These are phyloP conservation scores for Fonsecaea pedrosoi DNA, from an alignment of 2,329 filamentous ascomycete genomes.

Conservation along the genomic window DNA sequence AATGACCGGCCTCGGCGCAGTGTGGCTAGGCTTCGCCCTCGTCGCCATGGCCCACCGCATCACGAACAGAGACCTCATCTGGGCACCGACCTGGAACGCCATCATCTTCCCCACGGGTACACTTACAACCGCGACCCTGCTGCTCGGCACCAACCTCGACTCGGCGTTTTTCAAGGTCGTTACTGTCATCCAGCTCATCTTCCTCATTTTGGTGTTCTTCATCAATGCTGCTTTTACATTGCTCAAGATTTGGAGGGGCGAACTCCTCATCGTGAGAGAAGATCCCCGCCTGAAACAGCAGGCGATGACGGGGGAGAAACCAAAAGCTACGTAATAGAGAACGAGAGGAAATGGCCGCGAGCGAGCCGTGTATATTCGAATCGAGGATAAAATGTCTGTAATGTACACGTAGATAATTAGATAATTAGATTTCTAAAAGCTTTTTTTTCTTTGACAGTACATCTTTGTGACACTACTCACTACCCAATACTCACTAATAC, in stretches of 20 bases:
- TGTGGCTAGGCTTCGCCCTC: slow-evolving; percentile 53
- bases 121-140: slow-evolving; percentile 38
- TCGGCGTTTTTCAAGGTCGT: slow-evolving; percentile 49
- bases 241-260: slow-evolving; percentile 43
- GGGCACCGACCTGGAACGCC: slow-evolving; percentile 36
- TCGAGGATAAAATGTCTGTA: background rate
- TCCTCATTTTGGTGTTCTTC: slow-evolving; percentile 47
- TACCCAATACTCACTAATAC: too few relatives aligned
- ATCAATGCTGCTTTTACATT: slow-evolving; percentile 45
- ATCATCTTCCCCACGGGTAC: slow-evolving; percentile 38
- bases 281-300: slow-evolving; percentile 27
- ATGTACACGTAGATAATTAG: too few relatives aligned
- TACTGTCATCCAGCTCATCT: slow-evolving; percentile 47
- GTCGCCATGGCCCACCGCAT: slow-evolving; percentile 31
- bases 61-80: slow-evolving; percentile 24
- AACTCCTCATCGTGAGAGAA: slow-evolving; percentile 40
- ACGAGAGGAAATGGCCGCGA: background rate
- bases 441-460: too few relatives aligned
- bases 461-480: too few relatives aligned
- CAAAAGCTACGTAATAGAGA: slow-evolving; percentile 16
- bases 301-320: slow-evolving; percentile 6
- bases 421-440: too few relatives aligned
- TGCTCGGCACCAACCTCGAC: slow-evolving; percentile 49
- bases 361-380: background rate
- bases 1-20: slow-evolving; percentile 50